A percentile compares a stretch with the other conserved stretches of the same genome.
phyloP scores from a whole-genome alignment of 306 rosid genomes.

The Prunus dulcis region DNA sequence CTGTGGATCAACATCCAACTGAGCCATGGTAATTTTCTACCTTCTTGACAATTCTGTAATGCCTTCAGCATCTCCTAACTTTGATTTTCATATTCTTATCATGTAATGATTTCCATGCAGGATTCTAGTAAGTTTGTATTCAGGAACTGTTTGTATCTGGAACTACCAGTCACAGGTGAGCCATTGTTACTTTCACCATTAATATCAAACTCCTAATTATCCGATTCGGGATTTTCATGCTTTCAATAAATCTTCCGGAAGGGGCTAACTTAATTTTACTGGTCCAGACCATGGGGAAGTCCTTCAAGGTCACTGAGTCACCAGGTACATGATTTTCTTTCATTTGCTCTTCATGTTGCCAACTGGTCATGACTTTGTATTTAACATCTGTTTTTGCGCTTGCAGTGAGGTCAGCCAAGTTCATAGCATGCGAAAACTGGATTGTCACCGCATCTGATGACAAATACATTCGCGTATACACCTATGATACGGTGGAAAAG shows the following conservation, averaged over 20 bases:
- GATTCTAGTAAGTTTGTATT: conserved; percentile 61
- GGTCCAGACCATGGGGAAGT: conserved; percentile 48
- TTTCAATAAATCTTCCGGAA: background rate
- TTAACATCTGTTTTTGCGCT: background rate
- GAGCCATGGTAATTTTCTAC: conserved; percentile 59
- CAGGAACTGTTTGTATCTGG: conserved; percentile 64
- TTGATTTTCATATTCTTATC: background rate
- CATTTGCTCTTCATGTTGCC: background rate
- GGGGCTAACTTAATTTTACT: conserved; percentile 15
- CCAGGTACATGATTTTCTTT: conserved; percentile 43
- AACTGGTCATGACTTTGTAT: background rate
- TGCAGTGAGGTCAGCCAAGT: conserved; percentile 73
- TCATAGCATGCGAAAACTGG: conserved; percentile 52
- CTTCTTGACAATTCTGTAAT: background rate
- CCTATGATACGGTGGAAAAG: conserved; percentile 37
- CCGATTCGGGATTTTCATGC: background rate
- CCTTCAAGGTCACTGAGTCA: conserved; percentile 45
- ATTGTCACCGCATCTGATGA: conserved; percentile 52
- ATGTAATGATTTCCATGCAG: conserved; percentile 15
- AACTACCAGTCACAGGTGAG: conserved; percentile 58
- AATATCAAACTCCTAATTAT: too few relatives aligned
- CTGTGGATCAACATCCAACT: conserved; percentile 71
- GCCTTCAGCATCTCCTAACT: background rate
- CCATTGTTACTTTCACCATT: background rate
- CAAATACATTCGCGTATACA: conserved; percentile 44